phyloP scores from a whole-genome alignment of 164 flowering plant species.

The Pachysandra terminalis region DNA sequence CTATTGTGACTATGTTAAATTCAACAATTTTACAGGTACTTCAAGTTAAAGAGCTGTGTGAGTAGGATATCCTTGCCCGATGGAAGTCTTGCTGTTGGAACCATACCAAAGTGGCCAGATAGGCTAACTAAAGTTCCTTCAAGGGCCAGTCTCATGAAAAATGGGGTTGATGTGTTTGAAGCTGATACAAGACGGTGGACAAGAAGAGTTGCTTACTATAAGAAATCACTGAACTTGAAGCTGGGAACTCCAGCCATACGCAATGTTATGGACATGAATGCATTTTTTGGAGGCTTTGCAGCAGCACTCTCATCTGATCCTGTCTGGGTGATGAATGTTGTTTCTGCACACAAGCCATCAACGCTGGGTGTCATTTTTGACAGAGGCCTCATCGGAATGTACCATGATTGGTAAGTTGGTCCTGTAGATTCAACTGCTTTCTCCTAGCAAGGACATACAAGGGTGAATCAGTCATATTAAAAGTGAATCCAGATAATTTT shows the following conservation, averaged over 20 bases:
- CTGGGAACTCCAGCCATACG: slow-evolving; percentile 82
- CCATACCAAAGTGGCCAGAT: slow-evolving; percentile 86
- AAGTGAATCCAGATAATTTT: not conserved
- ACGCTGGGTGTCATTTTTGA: slow-evolving; percentile 84
- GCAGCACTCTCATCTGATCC: slow-evolving; percentile 80
- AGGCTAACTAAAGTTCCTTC: slow-evolving; percentile 71
- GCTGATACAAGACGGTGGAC: slow-evolving; percentile 88
- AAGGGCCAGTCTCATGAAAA: slow-evolving; percentile 60
- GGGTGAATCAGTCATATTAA: not conserved
- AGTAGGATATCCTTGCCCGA: slow-evolving; percentile 50
- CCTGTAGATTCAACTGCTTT: not conserved
- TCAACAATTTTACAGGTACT: slow-evolving; percentile 54
- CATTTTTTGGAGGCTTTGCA: slow-evolving; percentile 96
- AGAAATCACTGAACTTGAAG: slow-evolving; percentile 68
- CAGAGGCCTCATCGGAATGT: slow-evolving; percentile 92
- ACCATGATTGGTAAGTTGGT: slow-evolving; percentile 87
- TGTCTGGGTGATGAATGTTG: slow-evolving; percentile 98
- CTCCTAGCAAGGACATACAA: no score
- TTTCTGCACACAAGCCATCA: slow-evolving; percentile 72
- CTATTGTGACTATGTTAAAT: not conserved
- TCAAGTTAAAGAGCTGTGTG: slow-evolving; percentile 74
- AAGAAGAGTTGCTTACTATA: slow-evolving; percentile 82
- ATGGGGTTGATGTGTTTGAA: slow-evolving; percentile 79
- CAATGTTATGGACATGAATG: slow-evolving; percentile 98
- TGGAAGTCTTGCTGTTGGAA: slow-evolving; percentile 69